Base-by-base conservation (phyloP, 768 basidiomycete genomes). In the Calocybe gangraenosa region DNA sequence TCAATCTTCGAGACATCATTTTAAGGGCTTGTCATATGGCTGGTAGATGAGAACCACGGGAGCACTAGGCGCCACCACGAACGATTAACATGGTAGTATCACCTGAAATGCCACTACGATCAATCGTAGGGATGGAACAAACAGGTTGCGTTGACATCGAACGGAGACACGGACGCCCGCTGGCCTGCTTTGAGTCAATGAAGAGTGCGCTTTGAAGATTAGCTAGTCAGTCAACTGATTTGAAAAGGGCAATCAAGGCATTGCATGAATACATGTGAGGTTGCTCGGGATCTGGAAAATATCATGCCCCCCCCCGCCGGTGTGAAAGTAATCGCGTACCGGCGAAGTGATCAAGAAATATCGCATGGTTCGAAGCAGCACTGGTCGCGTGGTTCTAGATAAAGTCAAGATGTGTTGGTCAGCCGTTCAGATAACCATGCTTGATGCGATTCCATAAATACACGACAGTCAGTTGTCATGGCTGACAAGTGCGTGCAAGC, bases 391-490 rank as follows among this genome's bases (percentile, higher is more conserved):
- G 41, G 41, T 32, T n/a, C 7, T 2, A 42, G 15, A 22, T 17
- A 22, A 17, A 20, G 33, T 14, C 11, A 23, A 8, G n/a, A 34
- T 3, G 3, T n/a, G 14, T 19, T 31, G 11, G 40, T 20, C 37
- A 37, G 37, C n/a, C 13, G 17, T 31, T 9, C 40, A 42, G 15
- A 13, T 18, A 2, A 13, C n/a, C 25, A 28, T 28, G 25, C 41
- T 15, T 42, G 41, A 42, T 42, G 20, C 14, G 31, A 42, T 42
- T 42, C 41, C 22, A 34, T 33, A 42, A 34, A 42, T 42, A 42
- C 17, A 34, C 31, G 10, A 15, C 18, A 17, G 28, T 30, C 40
- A 31, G 40, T 33, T 17, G 32, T 31, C n/a, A 11, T 20, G 9
- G 11, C 13, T 15, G 6, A 7, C 20, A 4, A 14, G 31, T 33